Conservation (phyloP, 192 early-diverging fungal genomes). For the Coemansia sp. region DNA sequence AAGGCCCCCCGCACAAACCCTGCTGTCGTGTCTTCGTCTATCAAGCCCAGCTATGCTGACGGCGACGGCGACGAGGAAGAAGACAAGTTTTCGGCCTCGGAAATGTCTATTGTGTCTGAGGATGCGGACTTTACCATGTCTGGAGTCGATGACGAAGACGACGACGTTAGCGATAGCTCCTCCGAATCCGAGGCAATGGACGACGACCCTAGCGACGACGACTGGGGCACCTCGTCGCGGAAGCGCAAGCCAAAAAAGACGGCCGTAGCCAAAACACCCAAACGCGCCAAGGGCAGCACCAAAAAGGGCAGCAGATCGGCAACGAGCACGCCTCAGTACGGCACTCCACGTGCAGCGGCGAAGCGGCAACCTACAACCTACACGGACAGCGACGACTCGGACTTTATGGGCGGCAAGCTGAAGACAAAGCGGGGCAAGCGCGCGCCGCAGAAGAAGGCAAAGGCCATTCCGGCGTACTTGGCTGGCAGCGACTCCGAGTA, state of each 20-base stretch:
- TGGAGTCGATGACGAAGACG: slow-evolving; percentile 50
- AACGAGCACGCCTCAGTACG: slow-evolving; percentile 7
- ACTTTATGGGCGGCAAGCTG: slow-evolving; percentile 31
- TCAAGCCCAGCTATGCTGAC: slow-evolving; percentile 17
- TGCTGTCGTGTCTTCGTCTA: slow-evolving; percentile 3
- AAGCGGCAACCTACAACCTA: slow-evolving; percentile 16
- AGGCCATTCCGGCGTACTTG: slow-evolving; percentile 30
- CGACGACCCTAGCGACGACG: slow-evolving; percentile 50
- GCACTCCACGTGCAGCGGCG: slow-evolving; percentile 8
- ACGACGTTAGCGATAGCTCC: slow-evolving; percentile 51
- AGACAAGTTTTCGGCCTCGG: slow-evolving; percentile 21
- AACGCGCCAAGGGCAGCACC: slow-evolving; percentile 37
- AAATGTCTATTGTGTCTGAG: slow-evolving; percentile 30
- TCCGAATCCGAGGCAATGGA: slow-evolving; percentile 23
- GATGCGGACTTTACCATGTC: slow-evolving; percentile 46
- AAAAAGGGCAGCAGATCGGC: slow-evolving; percentile 7
- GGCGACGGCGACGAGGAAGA: slow-evolving; percentile 1
- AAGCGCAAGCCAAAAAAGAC: slow-evolving; percentile 52
- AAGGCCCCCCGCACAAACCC: slow-evolving; percentile 45
- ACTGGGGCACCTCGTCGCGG: slow-evolving; percentile 47
- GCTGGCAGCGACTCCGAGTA: slow-evolving; percentile 51
- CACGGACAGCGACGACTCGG: slow-evolving; percentile 50
- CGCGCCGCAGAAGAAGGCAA: slow-evolving; percentile 32
- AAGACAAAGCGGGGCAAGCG: slow-evolving; percentile 37
- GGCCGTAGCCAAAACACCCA: slow-evolving; percentile 18